Conservation (phyloP, 768 basidiomycete genomes). For the Calocera cornea region DNA sequence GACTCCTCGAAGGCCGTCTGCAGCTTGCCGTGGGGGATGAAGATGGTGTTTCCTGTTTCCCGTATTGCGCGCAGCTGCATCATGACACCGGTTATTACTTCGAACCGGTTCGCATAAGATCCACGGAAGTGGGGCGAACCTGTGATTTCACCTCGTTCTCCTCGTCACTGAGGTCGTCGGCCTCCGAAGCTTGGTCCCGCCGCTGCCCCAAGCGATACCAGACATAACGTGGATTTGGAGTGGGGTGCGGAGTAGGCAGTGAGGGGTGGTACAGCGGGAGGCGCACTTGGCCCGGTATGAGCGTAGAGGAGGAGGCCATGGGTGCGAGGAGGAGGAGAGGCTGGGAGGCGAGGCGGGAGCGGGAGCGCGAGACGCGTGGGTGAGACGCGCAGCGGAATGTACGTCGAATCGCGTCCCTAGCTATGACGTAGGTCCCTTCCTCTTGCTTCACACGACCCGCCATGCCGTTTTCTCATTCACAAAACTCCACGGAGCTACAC, state of each 20-base stretch:
- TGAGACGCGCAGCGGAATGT: not conserved
- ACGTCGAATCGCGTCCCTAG: not conserved
- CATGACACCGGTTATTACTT: not conserved
- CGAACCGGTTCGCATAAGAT: not conserved
- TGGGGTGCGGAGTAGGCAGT: not conserved
- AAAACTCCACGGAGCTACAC: not conserved
- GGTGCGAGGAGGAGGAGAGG: not conserved
- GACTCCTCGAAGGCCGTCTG: constrained; percentile 20
- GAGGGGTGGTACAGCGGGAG: not conserved
- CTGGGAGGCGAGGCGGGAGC: not conserved
- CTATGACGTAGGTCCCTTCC: not conserved
- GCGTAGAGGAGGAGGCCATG: not conserved
- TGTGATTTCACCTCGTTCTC: constrained; percentile 68
- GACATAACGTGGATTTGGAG: constrained; percentile 2
- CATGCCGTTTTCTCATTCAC: not conserved
- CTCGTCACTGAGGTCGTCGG: constrained; percentile 75
- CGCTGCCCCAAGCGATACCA: constrained; percentile 6
- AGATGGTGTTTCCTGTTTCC: constrained; percentile 50
- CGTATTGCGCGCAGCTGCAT: constrained; percentile 28
- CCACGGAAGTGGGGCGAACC: constrained; percentile 28
- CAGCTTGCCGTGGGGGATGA: constrained; percentile 59
- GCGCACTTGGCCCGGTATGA: not conserved
- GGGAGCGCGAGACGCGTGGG: not conserved
- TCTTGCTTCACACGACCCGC: not conserved
- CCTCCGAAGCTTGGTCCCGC: constrained; percentile 59